Evolutionary conservation across 2,329 filamentous ascomycete species (phyloP).

Genomic region (Cadophora sp.): DNA sequence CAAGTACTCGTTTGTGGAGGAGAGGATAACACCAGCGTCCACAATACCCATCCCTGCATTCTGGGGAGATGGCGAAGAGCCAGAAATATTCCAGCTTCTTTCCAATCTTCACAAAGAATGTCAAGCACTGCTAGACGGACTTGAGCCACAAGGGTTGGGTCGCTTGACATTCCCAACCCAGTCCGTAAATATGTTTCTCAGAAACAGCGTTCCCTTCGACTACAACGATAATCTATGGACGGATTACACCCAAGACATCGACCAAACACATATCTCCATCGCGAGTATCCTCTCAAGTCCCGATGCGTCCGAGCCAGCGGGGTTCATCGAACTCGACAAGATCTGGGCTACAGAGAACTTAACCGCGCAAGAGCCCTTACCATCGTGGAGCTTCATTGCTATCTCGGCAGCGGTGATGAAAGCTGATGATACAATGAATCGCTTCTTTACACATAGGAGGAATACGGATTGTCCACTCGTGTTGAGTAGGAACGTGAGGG

Average conservation of each 20-base stretch:
- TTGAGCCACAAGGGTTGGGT: not conserved
- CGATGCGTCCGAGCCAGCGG: constrained; percentile 1
- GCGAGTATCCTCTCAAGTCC: constrained; percentile 12
- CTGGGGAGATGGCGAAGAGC: constrained; percentile 17
- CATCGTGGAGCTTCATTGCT: constrained; percentile 19
- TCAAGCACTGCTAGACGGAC: not conserved
- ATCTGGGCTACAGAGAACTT: constrained; percentile 17
- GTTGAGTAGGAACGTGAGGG: constrained; percentile 14
- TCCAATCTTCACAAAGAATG: not conserved
- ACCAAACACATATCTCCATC: constrained; percentile 16
- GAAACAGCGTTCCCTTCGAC: constrained; percentile 20
- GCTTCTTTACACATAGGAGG: constrained; percentile 16
- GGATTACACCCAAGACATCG: constrained; percentile 22
- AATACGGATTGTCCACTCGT: constrained; percentile 11
- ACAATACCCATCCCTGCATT: constrained; percentile 5
- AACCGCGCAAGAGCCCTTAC: not conserved
- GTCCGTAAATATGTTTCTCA: not conserved
- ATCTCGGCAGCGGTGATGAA: constrained; percentile 12
- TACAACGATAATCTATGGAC: constrained; percentile 22
- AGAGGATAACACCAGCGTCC: constrained; percentile 1
- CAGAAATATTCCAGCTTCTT: not conserved
- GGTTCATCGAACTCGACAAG: constrained; percentile 26
- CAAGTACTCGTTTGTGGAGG: constrained; percentile 18
- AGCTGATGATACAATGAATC: constrained; percentile 23
- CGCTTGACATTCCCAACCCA: constrained; percentile 17